Evolutionary conservation across 2,329 filamentous ascomycete species (phyloP).

Genomic region (Chrysosporium queenslandicum): DNA sequence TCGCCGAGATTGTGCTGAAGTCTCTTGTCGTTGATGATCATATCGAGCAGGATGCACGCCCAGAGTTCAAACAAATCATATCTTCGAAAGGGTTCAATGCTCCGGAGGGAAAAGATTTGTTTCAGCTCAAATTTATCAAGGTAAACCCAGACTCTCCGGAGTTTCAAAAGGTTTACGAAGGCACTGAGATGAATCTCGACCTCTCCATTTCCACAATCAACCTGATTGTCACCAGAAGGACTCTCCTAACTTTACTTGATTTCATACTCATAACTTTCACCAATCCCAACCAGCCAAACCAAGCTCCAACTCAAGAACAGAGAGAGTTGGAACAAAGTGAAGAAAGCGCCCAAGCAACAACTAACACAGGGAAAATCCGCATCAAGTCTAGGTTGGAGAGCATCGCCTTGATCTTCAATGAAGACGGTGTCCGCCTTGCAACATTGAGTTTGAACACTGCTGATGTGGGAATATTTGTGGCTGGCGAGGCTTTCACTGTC

Average conservation of each 20-base stretch:
- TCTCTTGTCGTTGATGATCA: slow-evolving; percentile 89
- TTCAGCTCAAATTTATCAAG: slow-evolving; percentile 78
- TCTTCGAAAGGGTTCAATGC: slow-evolving; percentile 68
- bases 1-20: slow-evolving; percentile 76
- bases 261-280: slow-evolving; percentile 92
- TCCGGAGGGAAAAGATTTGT: slow-evolving; percentile 66
- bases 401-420: slow-evolving; percentile 90
- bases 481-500: slow-evolving; percentile 76
- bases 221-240: slow-evolving; percentile 84
- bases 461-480: slow-evolving; percentile 79
- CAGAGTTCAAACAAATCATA: slow-evolving; percentile 95
- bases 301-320: slow-evolving; percentile 23
- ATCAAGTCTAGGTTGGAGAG: slow-evolving; percentile 91
- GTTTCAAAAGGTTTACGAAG: slow-evolving; percentile 83
- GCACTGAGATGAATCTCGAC: slow-evolving; percentile 86
- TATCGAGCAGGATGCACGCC: slow-evolving; percentile 65
- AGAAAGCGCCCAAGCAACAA: slow-evolving; percentile 22
- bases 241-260: slow-evolving; percentile 80
- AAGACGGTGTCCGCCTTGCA: slow-evolving; percentile 88
- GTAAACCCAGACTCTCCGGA: slow-evolving; percentile 88
- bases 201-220: slow-evolving; percentile 92
- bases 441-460: slow-evolving; percentile 88
- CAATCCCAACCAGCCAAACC: slow-evolving; percentile 45
- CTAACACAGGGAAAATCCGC: slow-evolving; percentile 62
- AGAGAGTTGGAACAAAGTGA: slow-evolving; percentile 23